Evolutionary conservation across 441 rosid species (phyloP), one percentile per base, ranked within the genome.

Genomic region (Lepidium campestre): DNA sequence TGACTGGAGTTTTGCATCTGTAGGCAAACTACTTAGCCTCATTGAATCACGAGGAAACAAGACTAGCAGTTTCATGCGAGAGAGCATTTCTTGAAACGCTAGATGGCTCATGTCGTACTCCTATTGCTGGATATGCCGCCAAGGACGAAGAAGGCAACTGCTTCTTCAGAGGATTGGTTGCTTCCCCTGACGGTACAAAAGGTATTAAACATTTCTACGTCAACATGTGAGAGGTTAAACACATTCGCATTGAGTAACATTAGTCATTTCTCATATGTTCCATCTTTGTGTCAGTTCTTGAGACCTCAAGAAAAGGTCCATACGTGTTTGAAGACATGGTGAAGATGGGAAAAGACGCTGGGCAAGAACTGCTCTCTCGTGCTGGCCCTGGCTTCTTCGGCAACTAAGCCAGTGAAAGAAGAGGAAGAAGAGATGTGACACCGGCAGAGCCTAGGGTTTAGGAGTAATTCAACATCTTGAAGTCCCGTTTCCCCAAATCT

Each of bases 101-200:
- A 57, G 89, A 89, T 61, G 96, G 96, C 15, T 89, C 98, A 59
- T 94, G 97, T 70, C 96, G 97, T 56, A 94, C 99, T 60, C 99
- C 99, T 50, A 94, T 94, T 41, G 99, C 99, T 20, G 99, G 96
- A 54, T 89, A 94, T 56, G 99, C 99, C 1, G 73, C 75, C 46
- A 84, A 72, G 76, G 97, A 82, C 42, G 78, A 78, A 68, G 82
- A 88, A 10, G 92, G 94, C 47, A 79, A 85, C 67, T 94, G 99
- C 77, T 17, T 88, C 61, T 94, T 94, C 76, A 85, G 79, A 77
- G 97, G 99, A 36, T 77, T 94, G 73, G 96, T 94, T 46, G 97
- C 99, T 27, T 87, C 99, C 10, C 97, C 99, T 8, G 94, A 94
- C 45, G 99, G 99, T 68, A 85, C 82, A 42, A 79, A 79, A 4